Conservation (phyloP, 768 basidiomycete genomes). For the Hygrophoropsis aurantiaca region DNA sequence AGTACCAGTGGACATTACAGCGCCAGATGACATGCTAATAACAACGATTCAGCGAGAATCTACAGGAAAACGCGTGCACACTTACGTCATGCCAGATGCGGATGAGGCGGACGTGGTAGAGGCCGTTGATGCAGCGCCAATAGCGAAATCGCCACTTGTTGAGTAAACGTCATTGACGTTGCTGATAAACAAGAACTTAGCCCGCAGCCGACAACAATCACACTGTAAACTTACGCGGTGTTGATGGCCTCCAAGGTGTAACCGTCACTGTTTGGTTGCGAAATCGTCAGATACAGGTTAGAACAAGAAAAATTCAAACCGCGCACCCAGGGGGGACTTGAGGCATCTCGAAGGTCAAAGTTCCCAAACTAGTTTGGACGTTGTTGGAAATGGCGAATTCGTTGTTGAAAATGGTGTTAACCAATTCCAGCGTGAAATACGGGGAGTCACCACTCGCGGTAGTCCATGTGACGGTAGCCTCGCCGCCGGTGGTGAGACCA, state of each 20-base stretch:
- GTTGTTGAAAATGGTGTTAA: constrained; percentile 51
- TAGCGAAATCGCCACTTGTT: constrained; percentile 39
- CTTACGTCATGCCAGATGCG: constrained; percentile 10
- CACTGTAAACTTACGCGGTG: constrained; percentile 30
- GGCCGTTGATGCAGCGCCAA: constrained; percentile 25
- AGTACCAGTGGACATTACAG: constrained; percentile 8
- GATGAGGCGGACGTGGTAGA: constrained; percentile 14
- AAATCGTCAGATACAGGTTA: neutral
- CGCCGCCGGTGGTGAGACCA: constrained; percentile 30
- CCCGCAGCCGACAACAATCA: neutral
- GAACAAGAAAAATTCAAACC: rapidly evolving
- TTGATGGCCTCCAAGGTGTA: constrained; percentile 52
- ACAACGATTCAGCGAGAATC: neutral
- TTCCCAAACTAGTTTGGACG: constrained; percentile 36
- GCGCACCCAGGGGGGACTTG: constrained; percentile 45
- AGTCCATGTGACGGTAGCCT: constrained; percentile 49
- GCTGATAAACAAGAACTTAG: constrained; percentile 16
- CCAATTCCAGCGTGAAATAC: constrained; percentile 46
- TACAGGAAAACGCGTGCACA: neutral
- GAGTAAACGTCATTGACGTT: constrained; percentile 48
- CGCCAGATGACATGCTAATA: neutral
- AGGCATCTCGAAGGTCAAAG: constrained; percentile 43
- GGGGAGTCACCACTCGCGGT: constrained; percentile 39
- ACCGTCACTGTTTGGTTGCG: constrained; percentile 31
- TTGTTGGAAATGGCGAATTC: constrained; percentile 57